Conservation (phyloP, 257 asterid species). For the Scutellaria minor region DNA sequence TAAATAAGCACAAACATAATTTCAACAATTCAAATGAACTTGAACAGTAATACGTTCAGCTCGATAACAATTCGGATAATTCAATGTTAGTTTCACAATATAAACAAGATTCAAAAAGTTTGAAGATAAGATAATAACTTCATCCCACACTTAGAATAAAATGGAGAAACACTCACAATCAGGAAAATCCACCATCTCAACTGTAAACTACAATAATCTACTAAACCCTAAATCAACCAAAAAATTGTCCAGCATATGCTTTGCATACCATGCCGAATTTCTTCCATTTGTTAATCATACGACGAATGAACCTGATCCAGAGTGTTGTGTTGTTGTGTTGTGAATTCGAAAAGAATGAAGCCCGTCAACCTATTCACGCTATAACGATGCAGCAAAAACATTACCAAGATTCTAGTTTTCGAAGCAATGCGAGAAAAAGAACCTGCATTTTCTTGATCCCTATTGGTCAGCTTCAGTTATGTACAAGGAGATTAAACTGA, state of each 20-base stretch:
- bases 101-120: constrained; percentile 13
- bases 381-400: constrained; percentile 23
- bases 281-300: constrained; percentile 30
- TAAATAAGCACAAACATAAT: too few relatives aligned
- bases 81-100: constrained; percentile 22
- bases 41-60: too few relatives aligned
- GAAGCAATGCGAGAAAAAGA: neutral
- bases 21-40: too few relatives aligned
- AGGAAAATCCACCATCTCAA: constrained; percentile 29
- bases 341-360: constrained; percentile 30
- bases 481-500: constrained; percentile 46
- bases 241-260: constrained; percentile 48
- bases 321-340: neutral
- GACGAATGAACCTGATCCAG: constrained; percentile 33
- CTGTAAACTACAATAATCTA: constrained; percentile 39
- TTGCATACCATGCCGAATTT: constrained; percentile 51
- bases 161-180: constrained; percentile 25
- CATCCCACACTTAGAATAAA: constrained; percentile 27
- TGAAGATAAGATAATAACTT: constrained; percentile 36
- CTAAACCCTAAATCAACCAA: constrained; percentile 55
- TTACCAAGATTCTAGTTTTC: constrained; percentile 35
- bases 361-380: constrained; percentile 36
- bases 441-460: constrained; percentile 37
- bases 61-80: too few relatives aligned
- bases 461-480: constrained; percentile 44